Evolutionary conservation across 129 eudicot species (phyloP), one percentile per base, ranked within the genome.

Genomic region (Glebionis coronaria): DNA sequence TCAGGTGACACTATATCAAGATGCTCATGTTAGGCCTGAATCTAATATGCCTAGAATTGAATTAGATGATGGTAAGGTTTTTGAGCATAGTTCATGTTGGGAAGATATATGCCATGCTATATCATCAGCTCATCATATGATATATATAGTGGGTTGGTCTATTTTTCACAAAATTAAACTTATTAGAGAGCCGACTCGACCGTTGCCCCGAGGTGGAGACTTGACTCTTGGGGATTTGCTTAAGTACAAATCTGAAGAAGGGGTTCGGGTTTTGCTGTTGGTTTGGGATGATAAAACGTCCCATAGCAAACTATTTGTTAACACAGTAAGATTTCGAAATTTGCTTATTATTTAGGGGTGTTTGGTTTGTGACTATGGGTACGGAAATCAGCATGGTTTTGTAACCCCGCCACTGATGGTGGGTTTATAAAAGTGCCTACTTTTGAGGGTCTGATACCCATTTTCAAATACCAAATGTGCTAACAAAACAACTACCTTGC

Each of bases 281-380:
- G 83, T 92, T 69, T 92, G 98, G 98, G 98, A 92, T 74, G 98
- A 92, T 68, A 88, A 86, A 59, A 88, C 98, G 44, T 92, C 98
- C 1, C 96, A 86, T 49, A 76, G 61, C 78, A 85, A 72, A 55
- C 71, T 80, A 56, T 80, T 88, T 44, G 31, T 80, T 56, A 85
- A 84, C 44, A 83, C 95, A 79, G 98, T 92, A 70, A 70, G 80
- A 63, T 29, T 62, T 72, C 67, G 38, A 50, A 66, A 61, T 19
- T 12, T 44, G 18, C 9, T 3, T 51, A 28, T 51, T 1, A 51
- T 51, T 50, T 28, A 66, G 67, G 42, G 42, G 42, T 35, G 42
- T 35, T 6, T 35, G 42, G 42, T 35, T 5, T 35, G 8, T 35
- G 42, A 35, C 42, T 35, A 35, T 6, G 42, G 42, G 42, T 35